Evolutionary conservation across 371 early-diverging fungal species (phyloP), one percentile per base, ranked within the genome.

Genomic region (Lichtheimia corymbifera): DNA sequence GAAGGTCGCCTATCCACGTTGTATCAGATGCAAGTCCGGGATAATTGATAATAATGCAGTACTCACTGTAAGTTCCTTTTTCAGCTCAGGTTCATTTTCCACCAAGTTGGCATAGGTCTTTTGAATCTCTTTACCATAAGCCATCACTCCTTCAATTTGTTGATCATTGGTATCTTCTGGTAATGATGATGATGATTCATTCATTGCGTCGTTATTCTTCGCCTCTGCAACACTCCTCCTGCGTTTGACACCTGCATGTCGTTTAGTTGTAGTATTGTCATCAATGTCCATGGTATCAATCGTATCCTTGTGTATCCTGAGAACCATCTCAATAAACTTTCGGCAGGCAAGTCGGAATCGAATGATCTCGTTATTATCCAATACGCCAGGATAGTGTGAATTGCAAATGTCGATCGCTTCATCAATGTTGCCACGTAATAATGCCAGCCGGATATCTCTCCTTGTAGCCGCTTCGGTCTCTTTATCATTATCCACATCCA

Each of bases 311-410:
- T 18, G 50, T 58, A 55, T 35, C 20, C 53, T 53, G n/a, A 73
- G 58, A 42, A 91, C 85, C 70, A 92, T 79, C 73, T 92, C 93
- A n/a, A 94, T 72, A 68, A 94, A 94, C 62, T 88, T 83, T 50
- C 85, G 89, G 66, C 95, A 93, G 14, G 83, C 74, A 41, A 96
- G 83, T 55, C 85, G 85, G 59, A 94, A 91, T 41, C 72, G 67
- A 53, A 94, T 69, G 35, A 77, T 71, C 15, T 75, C 73, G 59
- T 91, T 82, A 6, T 68, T 64, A 5, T 70, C 56, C 17, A 92
- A 74, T 12, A 93, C 72, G 0, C 51, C 63, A 1, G 93, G 90
- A 63, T 87, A 91, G 35, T 76, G 72, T 13, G 68, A 56, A 28
- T 87, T 69, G 42, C 86, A 75, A 28, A 87, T 60, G 6, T 67